Percentiles rank a stretch among this genome's conserved stretches.
Conservation (phyloP, 176 grass and related monocot genomes). For the Juncus effusus region DNA sequence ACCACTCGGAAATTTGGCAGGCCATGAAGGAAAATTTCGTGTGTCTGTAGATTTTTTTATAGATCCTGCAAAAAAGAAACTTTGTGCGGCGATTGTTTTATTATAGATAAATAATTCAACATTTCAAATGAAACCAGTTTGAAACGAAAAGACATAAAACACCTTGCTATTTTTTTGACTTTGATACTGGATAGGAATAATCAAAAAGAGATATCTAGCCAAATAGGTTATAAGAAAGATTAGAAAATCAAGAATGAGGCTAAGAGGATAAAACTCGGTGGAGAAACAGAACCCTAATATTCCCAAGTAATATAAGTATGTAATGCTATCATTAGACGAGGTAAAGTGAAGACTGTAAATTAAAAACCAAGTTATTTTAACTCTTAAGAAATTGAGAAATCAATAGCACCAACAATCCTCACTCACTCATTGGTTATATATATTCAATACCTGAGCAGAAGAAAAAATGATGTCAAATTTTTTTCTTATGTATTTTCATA, state of each 20-base stretch:
- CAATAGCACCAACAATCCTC: background rate
- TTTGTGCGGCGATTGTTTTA: conserved; percentile 15
- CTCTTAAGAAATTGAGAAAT: no score
- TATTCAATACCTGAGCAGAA: conserved; percentile 16
- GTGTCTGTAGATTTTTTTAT: no score
- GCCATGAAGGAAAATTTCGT: no score
- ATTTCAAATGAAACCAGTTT: conserved; percentile 21
- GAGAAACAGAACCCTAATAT: background rate
- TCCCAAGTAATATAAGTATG: no score
- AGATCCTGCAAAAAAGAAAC: background rate
- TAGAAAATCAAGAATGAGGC: background rate
- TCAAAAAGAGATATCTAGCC: background rate
- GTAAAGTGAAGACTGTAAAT: no score
- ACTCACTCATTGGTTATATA: background rate
- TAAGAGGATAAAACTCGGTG: background rate
- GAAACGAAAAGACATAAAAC: conserved; percentile 12
- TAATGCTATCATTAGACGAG: no score
- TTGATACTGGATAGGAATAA: background rate
- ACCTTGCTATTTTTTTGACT: background rate
- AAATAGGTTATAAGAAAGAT: conserved; percentile 14
- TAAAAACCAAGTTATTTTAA: no score
- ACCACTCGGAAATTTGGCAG: no score
- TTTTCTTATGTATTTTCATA: conserved; percentile 16
- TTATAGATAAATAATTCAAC: conserved; percentile 19
- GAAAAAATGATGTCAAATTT: conserved; percentile 10